Base-by-base conservation (phyloP, 73 alveolate species). In the Paramecium biaurelia region DNA sequence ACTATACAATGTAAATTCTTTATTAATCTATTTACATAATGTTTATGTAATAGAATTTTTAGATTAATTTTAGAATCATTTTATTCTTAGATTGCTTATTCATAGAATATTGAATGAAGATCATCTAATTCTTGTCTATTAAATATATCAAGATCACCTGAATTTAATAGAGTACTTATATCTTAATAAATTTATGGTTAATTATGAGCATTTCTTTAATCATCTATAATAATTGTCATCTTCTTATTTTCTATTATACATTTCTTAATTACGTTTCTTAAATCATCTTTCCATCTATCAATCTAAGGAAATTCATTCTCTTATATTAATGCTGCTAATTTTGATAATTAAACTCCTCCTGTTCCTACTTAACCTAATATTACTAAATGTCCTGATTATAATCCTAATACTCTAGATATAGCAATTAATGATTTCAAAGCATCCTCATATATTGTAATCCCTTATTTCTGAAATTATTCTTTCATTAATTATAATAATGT, bases 1-100 rank as follows among this genome's bases (percentile, higher is more conserved):
- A 99, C 87, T 18, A 98, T 97, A 58, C 96, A 97, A 93, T 99
- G 99, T 58, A 99, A 95, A 94, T 98, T 98, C 26, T 93, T 92
- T 94, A 95, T 94, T n/a, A 97, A 99, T 90, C 99, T 94, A 41
- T 92, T 89, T 28, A 98, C 85, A 92, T 96, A 98, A 45, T 86
- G 49, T 30, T 93, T 76, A 86, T 95, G 94, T 89, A 96, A 87
- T 2, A 57, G n/a, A 49, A 63, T 63, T 32, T 63, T 63, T 4
- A 12, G 0, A 30, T 57, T 57, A 32, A 89, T 85, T 35, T 89
- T 89, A 4, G 93, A 96, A 20, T 92, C 93, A 7, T 93, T 23
- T 8, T 87, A 68, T 86, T 93, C 95, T 35, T 94, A 58, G 1
- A 82, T 43, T 63, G 97, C 92, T 41, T 95, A 97, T 12, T 87